A percentile compares a stretch with the other conserved stretches of the same genome.
Evolutionary conservation across 768 basidiomycete species (phyloP).

Genomic region (Hygrocybe coccinea): DNA sequence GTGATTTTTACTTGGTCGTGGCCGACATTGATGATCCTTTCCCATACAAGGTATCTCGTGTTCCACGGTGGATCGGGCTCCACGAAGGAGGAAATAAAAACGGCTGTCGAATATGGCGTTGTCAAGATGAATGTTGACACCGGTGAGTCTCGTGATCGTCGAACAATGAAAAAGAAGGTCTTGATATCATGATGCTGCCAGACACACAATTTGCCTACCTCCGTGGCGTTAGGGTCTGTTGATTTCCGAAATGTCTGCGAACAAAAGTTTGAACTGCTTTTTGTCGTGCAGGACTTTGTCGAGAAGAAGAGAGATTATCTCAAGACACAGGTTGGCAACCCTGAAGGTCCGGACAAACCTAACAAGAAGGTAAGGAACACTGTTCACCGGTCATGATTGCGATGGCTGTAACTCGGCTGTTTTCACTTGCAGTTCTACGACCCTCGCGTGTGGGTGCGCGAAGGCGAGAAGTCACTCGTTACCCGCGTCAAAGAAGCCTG

Average conservation of each 20-base stretch:
- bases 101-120: conserved; percentile 86
- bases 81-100: conserved; percentile 89
- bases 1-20: not conserved
- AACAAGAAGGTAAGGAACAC: conserved; percentile 83
- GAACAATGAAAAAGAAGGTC: not conserved
- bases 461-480: conserved; percentile 90
- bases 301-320: conserved; percentile 84
- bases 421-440: conserved; percentile 65
- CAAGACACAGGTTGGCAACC: conserved; percentile 90
- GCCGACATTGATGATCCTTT: conserved; percentile 1
- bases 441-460: conserved; percentile 97
- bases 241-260: not conserved
- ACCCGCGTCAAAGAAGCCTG: conserved; percentile 93
- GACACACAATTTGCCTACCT: conserved; percentile 94
- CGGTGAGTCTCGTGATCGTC: not conserved
- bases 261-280: not conserved
- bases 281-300: conserved; percentile 66
- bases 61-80: conserved; percentile 99
- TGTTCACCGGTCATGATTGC: not conserved
- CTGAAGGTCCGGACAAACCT: conserved; percentile 93
- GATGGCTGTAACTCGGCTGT: conserved; percentile 3
- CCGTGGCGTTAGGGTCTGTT: conserved; percentile 65
- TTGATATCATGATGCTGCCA: not conserved
- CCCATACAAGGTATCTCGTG: conserved; percentile 74
- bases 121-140: conserved; percentile 99